Evolutionary conservation across 139 green algal genomes (phyloP).

Genomic region (Micractinium sp.): DNA sequence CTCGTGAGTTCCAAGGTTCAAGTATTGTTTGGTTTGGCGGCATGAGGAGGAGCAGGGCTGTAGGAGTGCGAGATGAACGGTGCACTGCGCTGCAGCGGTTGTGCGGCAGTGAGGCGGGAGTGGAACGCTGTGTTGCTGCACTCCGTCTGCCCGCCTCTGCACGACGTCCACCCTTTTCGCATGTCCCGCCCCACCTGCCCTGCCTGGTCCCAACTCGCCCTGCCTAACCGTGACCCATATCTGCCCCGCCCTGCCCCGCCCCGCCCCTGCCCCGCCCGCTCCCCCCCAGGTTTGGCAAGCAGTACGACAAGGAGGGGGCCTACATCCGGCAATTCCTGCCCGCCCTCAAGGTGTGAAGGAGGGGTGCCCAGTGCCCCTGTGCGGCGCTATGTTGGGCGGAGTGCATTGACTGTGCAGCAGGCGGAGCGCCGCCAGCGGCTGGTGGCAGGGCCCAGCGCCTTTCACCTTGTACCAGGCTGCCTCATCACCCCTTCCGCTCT

Average conservation of each 20-base stretch:
- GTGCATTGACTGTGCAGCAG: neutral
- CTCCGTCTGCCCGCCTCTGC: neutral
- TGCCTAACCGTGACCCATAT: neutral
- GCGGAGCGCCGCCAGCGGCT: too few relatives aligned
- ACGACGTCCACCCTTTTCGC: neutral
- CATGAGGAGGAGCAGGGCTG: too few relatives aligned
- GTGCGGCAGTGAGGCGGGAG: neutral
- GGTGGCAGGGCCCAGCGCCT: too few relatives aligned
- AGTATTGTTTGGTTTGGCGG: too few relatives aligned
- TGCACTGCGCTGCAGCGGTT: too few relatives aligned
- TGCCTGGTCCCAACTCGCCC: neutral
- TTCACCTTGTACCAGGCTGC: too few relatives aligned
- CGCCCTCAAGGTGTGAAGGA: conserved; percentile 73
- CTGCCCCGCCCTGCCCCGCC: neutral
- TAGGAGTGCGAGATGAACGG: too few relatives aligned
- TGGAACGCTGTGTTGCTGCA: neutral
- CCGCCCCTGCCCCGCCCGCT: too few relatives aligned
- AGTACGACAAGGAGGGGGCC: conserved; percentile 90
- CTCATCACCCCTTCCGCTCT: neutral
- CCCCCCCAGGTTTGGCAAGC: conserved; percentile 70
- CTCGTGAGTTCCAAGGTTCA: conserved; percentile 23
- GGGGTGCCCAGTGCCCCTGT: too few relatives aligned
- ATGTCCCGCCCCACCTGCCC: neutral
- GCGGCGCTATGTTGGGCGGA: neutral
- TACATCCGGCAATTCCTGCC: conserved; percentile 91